Evolutionary conservation across 73 alveolate genomes (phyloP).

Genomic region (Paramecium sonneborni): DNA sequence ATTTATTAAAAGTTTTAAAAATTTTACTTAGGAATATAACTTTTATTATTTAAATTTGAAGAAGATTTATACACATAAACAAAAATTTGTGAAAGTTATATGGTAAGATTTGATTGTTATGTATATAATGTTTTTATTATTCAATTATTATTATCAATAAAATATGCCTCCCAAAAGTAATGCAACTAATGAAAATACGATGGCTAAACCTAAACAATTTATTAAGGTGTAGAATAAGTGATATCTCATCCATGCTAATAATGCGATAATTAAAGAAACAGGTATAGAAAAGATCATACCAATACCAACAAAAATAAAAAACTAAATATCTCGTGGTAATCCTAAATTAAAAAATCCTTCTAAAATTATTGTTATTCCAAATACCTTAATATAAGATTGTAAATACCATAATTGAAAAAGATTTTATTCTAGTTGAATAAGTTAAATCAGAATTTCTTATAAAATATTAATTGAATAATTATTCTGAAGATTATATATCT

Average conservation of each 20-base stretch:
- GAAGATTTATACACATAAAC: too few relatives aligned
- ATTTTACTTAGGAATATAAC: too few relatives aligned
- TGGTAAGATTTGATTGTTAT: too few relatives aligned
- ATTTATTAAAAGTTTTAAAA: too few relatives aligned
- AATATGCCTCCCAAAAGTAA: neutral
- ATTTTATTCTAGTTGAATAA: too few relatives aligned
- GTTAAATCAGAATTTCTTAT: neutral
- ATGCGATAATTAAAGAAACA: neutral
- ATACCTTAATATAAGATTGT: neutral
- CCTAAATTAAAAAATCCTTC: neutral
- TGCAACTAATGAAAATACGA: neutral
- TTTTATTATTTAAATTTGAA: too few relatives aligned
- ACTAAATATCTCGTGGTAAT: too few relatives aligned
- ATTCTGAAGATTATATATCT: neutral
- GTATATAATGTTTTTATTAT: too few relatives aligned
- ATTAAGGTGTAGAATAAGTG: neutral
- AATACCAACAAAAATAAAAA: neutral
- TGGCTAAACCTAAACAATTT: neutral
- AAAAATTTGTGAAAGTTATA: too few relatives aligned
- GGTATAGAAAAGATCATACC: neutral
- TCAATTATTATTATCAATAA: neutral
- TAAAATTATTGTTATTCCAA: neutral
- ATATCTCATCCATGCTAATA: neutral
- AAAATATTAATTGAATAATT: neutral
- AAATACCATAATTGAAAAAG: too few relatives aligned